Conservation (phyloP, 1,284 basidiomycete species). For the Limonomyces culmigenus region DNA sequence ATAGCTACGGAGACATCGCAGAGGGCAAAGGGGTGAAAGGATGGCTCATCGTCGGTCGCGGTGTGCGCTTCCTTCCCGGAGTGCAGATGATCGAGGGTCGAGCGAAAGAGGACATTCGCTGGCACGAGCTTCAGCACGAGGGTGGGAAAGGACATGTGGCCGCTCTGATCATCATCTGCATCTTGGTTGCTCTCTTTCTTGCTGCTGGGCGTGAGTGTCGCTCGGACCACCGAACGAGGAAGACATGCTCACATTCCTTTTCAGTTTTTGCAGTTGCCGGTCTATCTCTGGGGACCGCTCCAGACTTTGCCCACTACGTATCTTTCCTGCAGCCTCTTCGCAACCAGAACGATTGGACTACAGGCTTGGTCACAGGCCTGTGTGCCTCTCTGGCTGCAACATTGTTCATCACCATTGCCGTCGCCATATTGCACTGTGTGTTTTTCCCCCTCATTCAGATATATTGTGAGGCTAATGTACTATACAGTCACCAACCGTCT, state of each 20-base stretch:
- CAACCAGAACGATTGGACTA: conserved; percentile 28
- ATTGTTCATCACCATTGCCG: conserved; percentile 35
- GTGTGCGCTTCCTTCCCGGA: conserved; percentile 43
- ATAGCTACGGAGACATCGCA: conserved; percentile 52
- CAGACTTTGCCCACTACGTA: conserved; percentile 54
- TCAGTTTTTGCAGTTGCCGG: conserved; percentile 55
- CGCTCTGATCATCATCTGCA: conserved; percentile 39
- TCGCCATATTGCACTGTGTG: conserved; percentile 43
- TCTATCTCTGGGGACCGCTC: conserved; percentile 46
- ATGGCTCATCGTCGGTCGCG: conserved; percentile 61
- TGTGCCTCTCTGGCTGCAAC: conserved; percentile 45
- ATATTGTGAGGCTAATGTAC: conserved; percentile 5
- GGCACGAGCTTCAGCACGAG: conserved; percentile 55
- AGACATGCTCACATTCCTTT: conserved; percentile 8
- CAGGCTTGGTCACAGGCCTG: conserved; percentile 48
- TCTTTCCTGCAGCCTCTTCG: conserved; percentile 42
- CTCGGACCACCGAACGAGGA: conserved; percentile 3
- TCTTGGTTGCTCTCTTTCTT: conserved; percentile 31
- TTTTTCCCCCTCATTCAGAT: conserved; percentile 4
- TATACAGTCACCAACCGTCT: conserved; percentile 28
- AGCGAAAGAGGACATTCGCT: conserved; percentile 66
- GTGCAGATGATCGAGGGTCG: conserved; percentile 56
- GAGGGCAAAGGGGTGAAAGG: conserved; percentile 51
- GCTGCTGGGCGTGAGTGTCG: conserved; percentile 38
- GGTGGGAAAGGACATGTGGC: conserved; percentile 23